A percentile compares a stretch with the other conserved stretches of the same genome.
Evolutionary conservation across 192 early-diverging fungal species (phyloP).

Genomic region (Gaertneriomyces sp.): DNA sequence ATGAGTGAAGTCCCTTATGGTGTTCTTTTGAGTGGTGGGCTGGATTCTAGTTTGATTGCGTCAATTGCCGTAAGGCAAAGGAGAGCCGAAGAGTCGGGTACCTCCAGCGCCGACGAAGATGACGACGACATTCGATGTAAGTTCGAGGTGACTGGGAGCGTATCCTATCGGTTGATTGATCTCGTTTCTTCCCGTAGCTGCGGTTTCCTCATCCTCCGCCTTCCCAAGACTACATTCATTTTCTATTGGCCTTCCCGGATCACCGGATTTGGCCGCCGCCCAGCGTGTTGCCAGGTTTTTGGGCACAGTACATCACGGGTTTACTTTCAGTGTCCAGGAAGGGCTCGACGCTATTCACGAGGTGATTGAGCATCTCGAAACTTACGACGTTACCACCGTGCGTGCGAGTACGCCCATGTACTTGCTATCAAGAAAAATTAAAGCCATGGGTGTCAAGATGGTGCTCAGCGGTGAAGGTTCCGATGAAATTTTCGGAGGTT

Average conservation of each 20-base stretch:
- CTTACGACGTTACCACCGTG: constrained; percentile 98
- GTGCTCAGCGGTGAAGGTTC: constrained; percentile 94
- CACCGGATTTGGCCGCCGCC: constrained; percentile 90
- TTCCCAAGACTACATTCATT: constrained; percentile 97
- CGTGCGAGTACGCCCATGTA: constrained; percentile 99
- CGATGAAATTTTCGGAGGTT: constrained; percentile 93
- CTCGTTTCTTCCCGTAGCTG: constrained; percentile 44
- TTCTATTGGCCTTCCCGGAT: constrained; percentile 89
- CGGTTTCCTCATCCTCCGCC: constrained; percentile 43
- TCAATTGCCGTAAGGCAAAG: constrained; percentile 78
- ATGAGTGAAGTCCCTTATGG: constrained; percentile 99
- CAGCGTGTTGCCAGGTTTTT: constrained; percentile 86
- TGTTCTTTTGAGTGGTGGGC: constrained; percentile 89
- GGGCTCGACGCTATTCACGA: constrained; percentile 92
- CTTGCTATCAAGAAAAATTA: constrained; percentile 95
- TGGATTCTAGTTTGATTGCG: constrained; percentile 94
- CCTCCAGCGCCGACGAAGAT: constrained; percentile 51
- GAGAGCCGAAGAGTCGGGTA: constrained; percentile 28
- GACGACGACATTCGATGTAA: constrained; percentile 55
- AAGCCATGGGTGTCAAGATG: constrained; percentile 99
- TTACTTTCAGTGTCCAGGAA: constrained; percentile 94
- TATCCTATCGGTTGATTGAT: not conserved
- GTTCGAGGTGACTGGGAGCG: constrained; percentile 1
- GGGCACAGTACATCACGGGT: constrained; percentile 90
- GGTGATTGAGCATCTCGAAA: constrained; percentile 96